Conservation (phyloP, 176 grass and related monocot species). For the Neostapfia colusana region DNA sequence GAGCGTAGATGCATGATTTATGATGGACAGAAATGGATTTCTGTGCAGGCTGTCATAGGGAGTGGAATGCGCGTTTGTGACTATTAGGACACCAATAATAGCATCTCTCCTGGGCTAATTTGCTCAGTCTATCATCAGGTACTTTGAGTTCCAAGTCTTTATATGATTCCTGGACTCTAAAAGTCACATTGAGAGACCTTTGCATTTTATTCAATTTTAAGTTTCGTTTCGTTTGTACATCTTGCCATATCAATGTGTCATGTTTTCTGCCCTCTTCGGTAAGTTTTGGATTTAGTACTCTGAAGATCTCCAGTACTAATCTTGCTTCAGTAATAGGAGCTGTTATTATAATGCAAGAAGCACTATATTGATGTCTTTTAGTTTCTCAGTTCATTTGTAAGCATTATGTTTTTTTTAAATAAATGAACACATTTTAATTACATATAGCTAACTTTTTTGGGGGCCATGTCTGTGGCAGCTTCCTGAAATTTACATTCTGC, state of each 20-base stretch:
- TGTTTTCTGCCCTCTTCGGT: background rate
- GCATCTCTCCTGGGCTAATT: conserved; percentile 26
- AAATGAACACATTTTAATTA: conserved; percentile 5
- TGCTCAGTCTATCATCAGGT: conserved; percentile 33
- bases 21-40: conserved; percentile 36
- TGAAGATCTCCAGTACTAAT: conserved; percentile 7
- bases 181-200: background rate
- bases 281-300: conserved; percentile 13
- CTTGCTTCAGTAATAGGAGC: background rate
- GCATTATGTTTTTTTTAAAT: background rate
- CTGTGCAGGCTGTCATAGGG: conserved; percentile 44
- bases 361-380: background rate
- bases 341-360: background rate
- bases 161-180: conserved; percentile 16
- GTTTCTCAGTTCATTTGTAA: conserved; percentile 21
- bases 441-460: conserved; percentile 6
- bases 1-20: conserved; percentile 18
- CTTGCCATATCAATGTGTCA: background rate
- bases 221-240: conserved; percentile 14
- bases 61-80: conserved; percentile 46
- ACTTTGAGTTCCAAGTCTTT: conserved; percentile 20
- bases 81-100: conserved; percentile 28
- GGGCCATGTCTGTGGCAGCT: conserved; percentile 35
- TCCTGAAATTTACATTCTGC: conserved; percentile 25
- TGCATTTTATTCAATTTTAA: background rate